Base-by-base conservation (phyloP, 352 stramenopile genomes). In the Phytophthora sp. region DNA sequence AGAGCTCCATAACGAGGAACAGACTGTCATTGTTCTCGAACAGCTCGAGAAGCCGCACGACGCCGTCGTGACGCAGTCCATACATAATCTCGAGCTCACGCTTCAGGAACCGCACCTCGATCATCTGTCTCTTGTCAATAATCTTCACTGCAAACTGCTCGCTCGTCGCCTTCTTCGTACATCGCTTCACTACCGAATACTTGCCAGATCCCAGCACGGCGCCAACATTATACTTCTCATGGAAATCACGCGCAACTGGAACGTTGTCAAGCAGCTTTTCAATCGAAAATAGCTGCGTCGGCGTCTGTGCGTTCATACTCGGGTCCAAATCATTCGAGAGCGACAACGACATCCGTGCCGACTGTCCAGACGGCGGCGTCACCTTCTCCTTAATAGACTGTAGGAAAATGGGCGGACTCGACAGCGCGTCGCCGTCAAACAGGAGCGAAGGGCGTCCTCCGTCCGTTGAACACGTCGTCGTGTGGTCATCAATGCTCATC, bases 51-150 rank as follows among this genome's bases (percentile, higher is more conserved):
- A 96, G 74, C 15, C 88, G 82, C 35, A 93, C 84, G 18, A 96
- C 79, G 20, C 86, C 86, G 23, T 91, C 80, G 62, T 96, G 86
- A 16, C 75, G 72, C 23, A 96, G 52, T 0, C 51, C 77, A 62
- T 86, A 87, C 82, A 96, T 90, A 67, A 96, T 94, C 69, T 94
- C 86, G n/a, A 94, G 75, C 65, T 96, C 88, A 23, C 87, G 84
- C 69, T 91, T 92, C 35, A 95, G 71, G 46, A 95, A 95, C 16
- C 85, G 82, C 39, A 90, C 59, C 46, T 92, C 83, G 39, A 90
- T 80, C 77, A 92, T 92, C 71, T 91, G 80, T 18, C 78, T 68
- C 73, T 94, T 94, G 77, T 93, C 86, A 33, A 94, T 90, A 30
- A 94, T 89, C 73, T 94, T 94, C 55, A 90, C 84, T 0, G 86